Percentiles rank a stretch among this genome's conserved stretches.
Evolutionary conservation across 2,329 filamentous ascomycete species (phyloP).

Genomic region (Colletotrichum theobromicola): DNA sequence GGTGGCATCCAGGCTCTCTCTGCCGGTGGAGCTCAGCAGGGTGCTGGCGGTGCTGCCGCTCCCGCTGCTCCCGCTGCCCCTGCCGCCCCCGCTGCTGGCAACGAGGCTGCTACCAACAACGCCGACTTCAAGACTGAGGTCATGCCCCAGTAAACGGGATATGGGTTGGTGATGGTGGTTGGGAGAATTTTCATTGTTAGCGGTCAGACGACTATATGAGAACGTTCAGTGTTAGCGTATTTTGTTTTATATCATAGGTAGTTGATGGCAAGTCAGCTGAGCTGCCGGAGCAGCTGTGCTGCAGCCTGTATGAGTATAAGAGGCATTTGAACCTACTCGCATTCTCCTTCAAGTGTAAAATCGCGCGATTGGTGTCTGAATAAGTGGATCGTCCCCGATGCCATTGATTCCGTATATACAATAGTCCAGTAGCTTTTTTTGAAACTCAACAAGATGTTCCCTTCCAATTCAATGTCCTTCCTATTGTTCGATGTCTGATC

Average conservation of each 20-base stretch:
- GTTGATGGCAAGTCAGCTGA: conserved; percentile 2
- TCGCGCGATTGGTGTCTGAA: neutral
- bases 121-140: conserved; percentile 16
- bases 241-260: neutral
- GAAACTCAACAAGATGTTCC: too few species aligned
- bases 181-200: neutral
- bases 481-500: neutral
- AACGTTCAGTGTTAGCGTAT: neutral
- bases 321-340: neutral
- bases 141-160: neutral
- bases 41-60: neutral
- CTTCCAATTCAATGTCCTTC: neutral
- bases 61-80: conserved; percentile 2
- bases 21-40: neutral
- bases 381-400: too few species aligned
- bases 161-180: neutral
- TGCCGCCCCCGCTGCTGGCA: neutral
- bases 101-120: neutral
- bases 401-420: too few species aligned
- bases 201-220: neutral
- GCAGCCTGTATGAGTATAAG: neutral
- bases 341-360: neutral
- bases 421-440: too few species aligned
- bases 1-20: conserved; percentile 24
- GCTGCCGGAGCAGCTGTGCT: conserved; percentile 19